Evolutionary conservation across 768 basidiomycete species (phyloP).

Genomic region (Suillus paluster): DNA sequence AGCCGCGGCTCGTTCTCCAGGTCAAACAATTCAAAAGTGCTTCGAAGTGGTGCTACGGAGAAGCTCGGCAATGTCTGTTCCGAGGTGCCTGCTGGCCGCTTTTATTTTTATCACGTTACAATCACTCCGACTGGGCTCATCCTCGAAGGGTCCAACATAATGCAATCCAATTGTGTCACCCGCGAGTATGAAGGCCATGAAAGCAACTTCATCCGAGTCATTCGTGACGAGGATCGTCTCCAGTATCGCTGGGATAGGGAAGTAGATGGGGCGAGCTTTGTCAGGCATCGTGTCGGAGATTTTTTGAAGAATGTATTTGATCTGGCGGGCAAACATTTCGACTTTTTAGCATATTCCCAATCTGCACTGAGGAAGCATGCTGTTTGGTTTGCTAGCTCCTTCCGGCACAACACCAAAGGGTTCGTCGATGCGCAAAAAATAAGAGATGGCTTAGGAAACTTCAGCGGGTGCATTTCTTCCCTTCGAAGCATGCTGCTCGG

Average conservation of each 20-base stretch:
- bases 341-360: conserved; percentile 83
- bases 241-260: conserved; percentile 72
- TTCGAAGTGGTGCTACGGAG: conserved; percentile 43
- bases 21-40: conserved; percentile 47
- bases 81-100: conserved; percentile 42
- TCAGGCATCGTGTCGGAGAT: conserved; percentile 61
- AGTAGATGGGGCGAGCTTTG: conserved; percentile 60
- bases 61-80: conserved; percentile 20
- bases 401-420: conserved; percentile 49
- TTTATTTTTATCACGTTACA: conserved; percentile 75
- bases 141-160: conserved; percentile 75
- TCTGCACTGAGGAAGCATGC: conserved; percentile 80
- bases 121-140: conserved; percentile 76
- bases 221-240: conserved; percentile 83
- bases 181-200: conserved; percentile 63
- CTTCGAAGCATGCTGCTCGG: conserved; percentile 84
- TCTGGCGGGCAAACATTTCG: conserved; percentile 71
- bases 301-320: conserved; percentile 66
- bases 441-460: conserved; percentile 69
- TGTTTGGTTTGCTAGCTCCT: conserved; percentile 81
- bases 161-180: conserved; percentile 82
- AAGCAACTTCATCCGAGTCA: conserved; percentile 79
- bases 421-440: conserved; percentile 61
- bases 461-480: conserved; percentile 58
- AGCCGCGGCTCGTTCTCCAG: conserved; percentile 49